These are phyloP conservation scores for Trichosporon sp. DNA, from an alignment of 1,284 basidiomycete species.

Conservation along the genomic window DNA sequence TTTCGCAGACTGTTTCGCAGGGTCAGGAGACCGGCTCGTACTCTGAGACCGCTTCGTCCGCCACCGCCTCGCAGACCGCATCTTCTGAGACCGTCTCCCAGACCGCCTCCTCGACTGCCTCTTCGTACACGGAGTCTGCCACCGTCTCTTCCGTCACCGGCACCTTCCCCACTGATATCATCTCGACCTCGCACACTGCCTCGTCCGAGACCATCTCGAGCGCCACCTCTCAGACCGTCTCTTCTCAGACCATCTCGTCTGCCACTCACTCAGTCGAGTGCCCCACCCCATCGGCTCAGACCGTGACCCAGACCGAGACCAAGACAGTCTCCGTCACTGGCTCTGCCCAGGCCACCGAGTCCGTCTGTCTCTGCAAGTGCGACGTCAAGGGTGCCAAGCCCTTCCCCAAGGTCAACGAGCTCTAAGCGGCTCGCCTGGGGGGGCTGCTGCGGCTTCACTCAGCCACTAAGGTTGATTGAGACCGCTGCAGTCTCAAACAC, in stretches of 20 bases:
- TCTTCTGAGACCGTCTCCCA: neutral
- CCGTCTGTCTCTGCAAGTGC: slow-evolving; percentile 24
- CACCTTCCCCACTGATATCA: neutral
- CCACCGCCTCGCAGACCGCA: neutral
- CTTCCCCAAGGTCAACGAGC: slow-evolving; percentile 24
- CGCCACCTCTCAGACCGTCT: neutral
- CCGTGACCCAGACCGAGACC: slow-evolving; percentile 16
- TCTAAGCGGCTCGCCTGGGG: slow-evolving; percentile 12
- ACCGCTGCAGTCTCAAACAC: neutral
- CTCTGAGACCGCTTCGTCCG: neutral
- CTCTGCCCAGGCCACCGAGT: neutral
- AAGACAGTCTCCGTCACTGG: neutral
- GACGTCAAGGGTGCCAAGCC: slow-evolving; percentile 22
- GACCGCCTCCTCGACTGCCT: no score
- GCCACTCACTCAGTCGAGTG: neutral
- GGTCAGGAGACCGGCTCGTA: neutral
- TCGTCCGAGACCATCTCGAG: neutral
- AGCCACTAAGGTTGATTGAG: no score
- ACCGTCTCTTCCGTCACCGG: neutral
- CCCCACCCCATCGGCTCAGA: neutral
- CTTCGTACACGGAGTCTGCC: no score
- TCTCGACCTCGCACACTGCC: neutral
- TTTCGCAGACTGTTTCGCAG: slow-evolving; percentile 2
- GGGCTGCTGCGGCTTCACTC: neutral
- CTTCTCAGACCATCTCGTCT: neutral